A percentile compares a stretch with the other conserved stretches of the same genome.
phyloP scores from a whole-genome alignment of 2,329 filamentous ascomycete genomes.

The Pseudogymnoascus sp. region DNA sequence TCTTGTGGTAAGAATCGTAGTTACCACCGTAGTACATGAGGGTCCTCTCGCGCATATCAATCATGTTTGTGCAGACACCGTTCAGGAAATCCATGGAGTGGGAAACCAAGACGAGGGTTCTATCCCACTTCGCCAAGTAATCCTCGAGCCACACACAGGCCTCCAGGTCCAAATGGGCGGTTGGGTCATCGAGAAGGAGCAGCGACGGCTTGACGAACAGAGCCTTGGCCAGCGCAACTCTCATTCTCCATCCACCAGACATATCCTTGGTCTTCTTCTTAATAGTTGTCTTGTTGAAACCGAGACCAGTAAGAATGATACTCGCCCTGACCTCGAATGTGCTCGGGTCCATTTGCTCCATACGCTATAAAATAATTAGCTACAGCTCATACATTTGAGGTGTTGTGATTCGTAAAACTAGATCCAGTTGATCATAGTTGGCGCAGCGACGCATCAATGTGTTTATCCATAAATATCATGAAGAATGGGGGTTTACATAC shows the following conservation, averaged over 20 bases:
- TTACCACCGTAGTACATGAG: slow-evolving; percentile 99
- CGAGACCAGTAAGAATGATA: slow-evolving; percentile 94
- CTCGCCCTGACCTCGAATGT: slow-evolving; percentile 95
- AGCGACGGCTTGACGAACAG: slow-evolving; percentile 97
- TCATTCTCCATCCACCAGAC: slow-evolving; percentile 99
- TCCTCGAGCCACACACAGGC: slow-evolving; percentile 99
- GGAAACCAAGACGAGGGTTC: slow-evolving; percentile 90
- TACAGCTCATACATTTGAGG: not conserved
- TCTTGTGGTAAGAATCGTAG: slow-evolving; percentile 98
- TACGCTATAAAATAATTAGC: slow-evolving; percentile 55
- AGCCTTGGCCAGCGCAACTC: slow-evolving; percentile 93
- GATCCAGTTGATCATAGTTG: slow-evolving; percentile 9
- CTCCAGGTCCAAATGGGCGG: slow-evolving; percentile 97
- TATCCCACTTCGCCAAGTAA: slow-evolving; percentile 98
- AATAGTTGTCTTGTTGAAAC: slow-evolving; percentile 97
- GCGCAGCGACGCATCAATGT: not conserved
- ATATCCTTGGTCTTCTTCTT: slow-evolving; percentile 99
- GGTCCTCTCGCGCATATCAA: slow-evolving; percentile 87
- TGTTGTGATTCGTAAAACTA: slow-evolving; percentile 18
- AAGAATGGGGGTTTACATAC: slow-evolving; percentile 44
- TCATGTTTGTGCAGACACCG: slow-evolving; percentile 96
- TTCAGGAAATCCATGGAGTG: slow-evolving; percentile 99
- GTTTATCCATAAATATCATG: not conserved
- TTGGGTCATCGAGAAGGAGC: slow-evolving; percentile 93
- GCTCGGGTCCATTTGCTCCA: slow-evolving; percentile 97